Base-by-base conservation (phyloP, 2,329 filamentous ascomycete genomes). In the Chrysoporthe puriensis region DNA sequence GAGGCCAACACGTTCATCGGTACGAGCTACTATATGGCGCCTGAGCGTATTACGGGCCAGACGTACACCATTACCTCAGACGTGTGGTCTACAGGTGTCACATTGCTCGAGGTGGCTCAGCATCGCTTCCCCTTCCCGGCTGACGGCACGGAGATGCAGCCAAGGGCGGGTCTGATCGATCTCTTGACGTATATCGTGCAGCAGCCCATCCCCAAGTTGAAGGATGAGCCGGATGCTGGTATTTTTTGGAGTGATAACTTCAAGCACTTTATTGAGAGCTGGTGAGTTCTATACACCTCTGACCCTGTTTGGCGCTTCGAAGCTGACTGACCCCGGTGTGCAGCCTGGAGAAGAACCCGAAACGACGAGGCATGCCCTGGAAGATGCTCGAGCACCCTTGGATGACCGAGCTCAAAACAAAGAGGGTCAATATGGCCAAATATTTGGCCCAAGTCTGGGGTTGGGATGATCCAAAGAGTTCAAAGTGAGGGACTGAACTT, bases 181-280 rank as follows among this genome's bases (percentile, higher is more conserved):
- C 85, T 99, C 13, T 84, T 99, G 70, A 99, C 96, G 14, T 99
- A 98, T 77, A 99, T 99, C 77, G 96, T 99, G 57, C 90, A 93
- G 72, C 96, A 99, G 78, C 91, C 93, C 3, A 97, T 98, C 69
- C 96, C 96, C 2, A 96, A 94, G 78, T 84, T 99, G 71, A 98
- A 97, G 80, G 96, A 99, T 73, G 96, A 99, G 79, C 92, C 93
- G 0, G 89, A 93, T 43, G 92, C 91, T 73, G 90, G 90, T 68
- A 96, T 99, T 73, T 91, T 90, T 76, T 99, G 96, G 96, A 97
- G 92, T 73, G 92, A 96, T 73, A 97, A 92, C 76, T 98, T 99
- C 81, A 99, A 99, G 79, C 97, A 97, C 78, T 99, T 99, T 75
- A 97, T 99, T 74, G 94, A 97, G 81, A 97, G 94, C 88, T 98